Percentiles rank a stretch among this genome's conserved stretches.
Conservation (phyloP, 2,329 filamentous ascomycete genomes). For the Fusarium drepaniforme region DNA sequence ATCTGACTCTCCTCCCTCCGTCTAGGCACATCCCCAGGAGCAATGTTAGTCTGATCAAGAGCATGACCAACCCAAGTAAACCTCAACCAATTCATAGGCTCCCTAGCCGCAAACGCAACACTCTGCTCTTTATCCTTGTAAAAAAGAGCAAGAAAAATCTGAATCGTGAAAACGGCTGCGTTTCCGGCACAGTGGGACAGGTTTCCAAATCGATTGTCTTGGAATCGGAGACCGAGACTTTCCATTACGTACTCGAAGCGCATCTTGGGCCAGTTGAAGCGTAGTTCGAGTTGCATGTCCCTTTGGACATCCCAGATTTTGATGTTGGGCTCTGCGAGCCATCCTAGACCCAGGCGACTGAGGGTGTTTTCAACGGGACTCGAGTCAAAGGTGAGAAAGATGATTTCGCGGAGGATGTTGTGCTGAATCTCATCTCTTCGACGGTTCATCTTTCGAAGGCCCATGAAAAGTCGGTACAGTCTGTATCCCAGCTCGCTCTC, state of each 20-base stretch:
- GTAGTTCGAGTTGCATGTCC: constrained; percentile 10
- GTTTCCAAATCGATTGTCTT: constrained; percentile 31
- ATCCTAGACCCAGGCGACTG: constrained; percentile 7
- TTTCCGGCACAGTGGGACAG: constrained; percentile 26
- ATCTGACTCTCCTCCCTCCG: constrained; percentile 17
- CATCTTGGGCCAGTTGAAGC: constrained; percentile 7
- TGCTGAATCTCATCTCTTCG: constrained; percentile 5
- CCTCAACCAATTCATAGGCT: constrained; percentile 24
- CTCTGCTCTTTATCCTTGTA: constrained; percentile 21
- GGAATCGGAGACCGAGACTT: constrained; percentile 28
- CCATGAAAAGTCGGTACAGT: not conserved
- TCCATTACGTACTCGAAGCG: constrained; percentile 28
- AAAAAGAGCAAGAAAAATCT: constrained; percentile 20
- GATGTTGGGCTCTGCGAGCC: constrained; percentile 7
- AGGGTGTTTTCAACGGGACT: not conserved
- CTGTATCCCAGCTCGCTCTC: not conserved
- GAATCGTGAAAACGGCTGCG: constrained; percentile 23
- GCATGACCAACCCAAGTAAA: constrained; percentile 36
- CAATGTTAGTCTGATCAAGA: constrained; percentile 32
- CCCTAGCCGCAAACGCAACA: constrained; percentile 6
- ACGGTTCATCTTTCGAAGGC: constrained; percentile 17
- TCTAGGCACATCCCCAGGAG: constrained; percentile 9
- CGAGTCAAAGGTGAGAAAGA: constrained; percentile 24
- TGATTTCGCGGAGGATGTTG: constrained; percentile 10
- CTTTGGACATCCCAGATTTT: constrained; percentile 20